Conservation (phyloP, 2,329 filamentous ascomycete genomes). For the Aspergillus puulaauensis region DNA sequence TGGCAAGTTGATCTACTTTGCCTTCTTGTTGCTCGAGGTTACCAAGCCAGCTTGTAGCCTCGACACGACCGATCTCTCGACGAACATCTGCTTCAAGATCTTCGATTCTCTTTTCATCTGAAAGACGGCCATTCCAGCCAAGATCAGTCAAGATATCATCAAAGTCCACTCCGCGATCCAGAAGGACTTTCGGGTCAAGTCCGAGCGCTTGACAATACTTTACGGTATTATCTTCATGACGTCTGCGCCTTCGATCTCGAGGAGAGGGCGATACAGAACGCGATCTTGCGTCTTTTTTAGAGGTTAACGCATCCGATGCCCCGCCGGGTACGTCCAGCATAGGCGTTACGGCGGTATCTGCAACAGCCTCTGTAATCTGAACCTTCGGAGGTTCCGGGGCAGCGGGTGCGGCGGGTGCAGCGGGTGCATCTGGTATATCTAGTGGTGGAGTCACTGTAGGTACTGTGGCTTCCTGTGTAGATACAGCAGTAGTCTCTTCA, state of each 20-base stretch:
- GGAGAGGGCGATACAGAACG: conserved; percentile 39
- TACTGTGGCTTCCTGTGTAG: conserved; percentile 17
- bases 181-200: conserved; percentile 73
- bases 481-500: conserved; percentile 25
- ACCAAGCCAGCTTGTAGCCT: conserved; percentile 88
- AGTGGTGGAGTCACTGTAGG: not conserved
- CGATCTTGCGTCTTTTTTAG: conserved; percentile 25
- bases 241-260: conserved; percentile 57
- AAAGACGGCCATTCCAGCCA: conserved; percentile 79
- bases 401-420: not conserved
- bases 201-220: conserved; percentile 77
- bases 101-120: conserved; percentile 73
- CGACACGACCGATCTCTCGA: conserved; percentile 82
- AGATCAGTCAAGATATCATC: conserved; percentile 81
- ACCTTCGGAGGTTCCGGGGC: conserved; percentile 33
- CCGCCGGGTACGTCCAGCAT: conserved; percentile 19
- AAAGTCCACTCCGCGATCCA: conserved; percentile 75
- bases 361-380: conserved; percentile 37
- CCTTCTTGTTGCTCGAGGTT: conserved; percentile 84
- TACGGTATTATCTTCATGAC: conserved; percentile 70
- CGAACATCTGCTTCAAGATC: conserved; percentile 80
- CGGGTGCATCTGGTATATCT: conserved; percentile 1
- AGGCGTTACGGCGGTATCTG: conserved; percentile 30
- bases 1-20: conserved; percentile 80
- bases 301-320: conserved; percentile 18